Conservation (phyloP, 2,329 filamentous ascomycete genomes). For the Pseudogymnoascus sp. region DNA sequence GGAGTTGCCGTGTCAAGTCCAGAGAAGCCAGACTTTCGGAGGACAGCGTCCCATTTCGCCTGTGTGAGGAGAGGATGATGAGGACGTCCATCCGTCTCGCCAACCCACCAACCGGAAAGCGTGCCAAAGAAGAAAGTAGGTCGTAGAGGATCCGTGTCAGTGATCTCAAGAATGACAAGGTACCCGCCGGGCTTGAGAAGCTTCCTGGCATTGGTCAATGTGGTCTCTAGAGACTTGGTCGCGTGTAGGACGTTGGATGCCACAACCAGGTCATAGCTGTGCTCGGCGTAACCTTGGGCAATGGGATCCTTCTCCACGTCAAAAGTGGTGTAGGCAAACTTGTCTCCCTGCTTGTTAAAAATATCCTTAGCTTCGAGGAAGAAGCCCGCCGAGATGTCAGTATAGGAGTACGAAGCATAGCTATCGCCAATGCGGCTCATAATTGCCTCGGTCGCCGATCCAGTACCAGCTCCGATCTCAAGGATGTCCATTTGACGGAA, state of each 20-base stretch:
- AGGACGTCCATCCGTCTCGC: slow-evolving; percentile 23
- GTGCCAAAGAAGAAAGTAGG: slow-evolving; percentile 27
- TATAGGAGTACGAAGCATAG: slow-evolving; percentile 39
- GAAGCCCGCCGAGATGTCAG: slow-evolving; percentile 38
- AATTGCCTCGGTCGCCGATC: slow-evolving; percentile 34
- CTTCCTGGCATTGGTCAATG: slow-evolving; percentile 21
- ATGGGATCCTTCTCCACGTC: slow-evolving; percentile 26
- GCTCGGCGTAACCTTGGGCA: slow-evolving; percentile 26
- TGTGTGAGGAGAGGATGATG: slow-evolving; percentile 10
- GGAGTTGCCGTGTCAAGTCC: slow-evolving; percentile 25
- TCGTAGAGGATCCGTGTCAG: slow-evolving; percentile 22
- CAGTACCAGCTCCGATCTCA: slow-evolving; percentile 38
- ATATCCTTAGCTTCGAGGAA: slow-evolving; percentile 32
- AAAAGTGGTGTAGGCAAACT: slow-evolving; percentile 26
- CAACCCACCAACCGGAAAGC: slow-evolving; percentile 30
- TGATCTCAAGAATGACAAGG: slow-evolving; percentile 22
- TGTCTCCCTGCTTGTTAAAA: slow-evolving; percentile 21
- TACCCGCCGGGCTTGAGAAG: slow-evolving; percentile 24
- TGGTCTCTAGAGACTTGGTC: slow-evolving; percentile 23
- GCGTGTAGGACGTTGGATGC: slow-evolving; percentile 34
- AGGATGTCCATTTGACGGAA: slow-evolving; percentile 38
- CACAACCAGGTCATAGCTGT: slow-evolving; percentile 32
- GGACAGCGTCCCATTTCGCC: slow-evolving; percentile 22
- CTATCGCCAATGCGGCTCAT: slow-evolving; percentile 27
- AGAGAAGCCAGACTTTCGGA: slow-evolving; percentile 25